Percentiles rank a stretch among this genome's conserved stretches.
phyloP scores from a whole-genome alignment of 2,329 filamentous ascomycete species.

The Aspergillus sp. region DNA sequence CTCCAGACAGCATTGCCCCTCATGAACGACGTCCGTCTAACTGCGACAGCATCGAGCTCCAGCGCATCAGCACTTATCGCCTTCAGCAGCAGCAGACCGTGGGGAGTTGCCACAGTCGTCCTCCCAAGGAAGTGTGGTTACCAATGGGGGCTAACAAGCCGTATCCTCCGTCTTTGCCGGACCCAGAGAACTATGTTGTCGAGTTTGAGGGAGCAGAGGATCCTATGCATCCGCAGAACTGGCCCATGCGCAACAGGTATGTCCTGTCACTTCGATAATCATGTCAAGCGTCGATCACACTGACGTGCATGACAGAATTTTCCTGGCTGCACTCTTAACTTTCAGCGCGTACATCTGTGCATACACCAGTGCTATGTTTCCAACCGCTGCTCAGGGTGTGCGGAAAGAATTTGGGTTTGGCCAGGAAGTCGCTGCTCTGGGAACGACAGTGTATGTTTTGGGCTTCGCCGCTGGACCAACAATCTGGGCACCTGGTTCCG shows the following conservation, averaged over 20 bases:
- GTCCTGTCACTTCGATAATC: too few relatives aligned
- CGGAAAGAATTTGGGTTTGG: constrained; percentile 41
- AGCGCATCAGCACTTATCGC: constrained; percentile 20
- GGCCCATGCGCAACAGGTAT: constrained; percentile 41
- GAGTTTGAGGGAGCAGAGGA: constrained; percentile 49
- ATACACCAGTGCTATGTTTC: constrained; percentile 57
- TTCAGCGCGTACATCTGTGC: constrained; percentile 34
- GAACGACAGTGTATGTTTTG: constrained; percentile 41
- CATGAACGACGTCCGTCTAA: neutral
- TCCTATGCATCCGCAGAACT: constrained; percentile 47
- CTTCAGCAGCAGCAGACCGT: constrained; percentile 22
- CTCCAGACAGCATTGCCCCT: neutral
- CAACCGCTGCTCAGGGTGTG: constrained; percentile 52
- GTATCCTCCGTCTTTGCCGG: constrained; percentile 43
- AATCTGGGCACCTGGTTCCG: constrained; percentile 55
- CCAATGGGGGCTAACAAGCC: constrained; percentile 35
- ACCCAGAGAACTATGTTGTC: constrained; percentile 47
- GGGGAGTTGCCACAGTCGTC: constrained; percentile 13
- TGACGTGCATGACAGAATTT: constrained; percentile 7
- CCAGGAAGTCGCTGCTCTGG: constrained; percentile 35
- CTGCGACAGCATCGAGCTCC: neutral
- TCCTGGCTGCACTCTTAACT: constrained; percentile 10
- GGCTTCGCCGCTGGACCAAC: constrained; percentile 53
- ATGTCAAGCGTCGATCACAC: neutral
- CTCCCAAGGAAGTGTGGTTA: constrained; percentile 11